Base-by-base conservation (phyloP, 352 stramenopile genomes). In the Globisporangium apiculatum region DNA sequence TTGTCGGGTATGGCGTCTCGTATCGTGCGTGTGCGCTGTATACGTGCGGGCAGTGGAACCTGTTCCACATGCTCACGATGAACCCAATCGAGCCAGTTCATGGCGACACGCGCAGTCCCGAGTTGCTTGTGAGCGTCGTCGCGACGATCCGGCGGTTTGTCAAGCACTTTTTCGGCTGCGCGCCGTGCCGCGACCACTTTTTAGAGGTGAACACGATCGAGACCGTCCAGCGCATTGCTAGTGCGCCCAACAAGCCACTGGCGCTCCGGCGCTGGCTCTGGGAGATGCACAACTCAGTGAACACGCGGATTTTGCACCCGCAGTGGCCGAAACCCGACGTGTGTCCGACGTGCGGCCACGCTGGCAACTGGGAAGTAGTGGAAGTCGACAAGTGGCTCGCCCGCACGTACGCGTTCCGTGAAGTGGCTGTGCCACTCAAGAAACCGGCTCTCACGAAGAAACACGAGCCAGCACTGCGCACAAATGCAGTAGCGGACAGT, bases 1-100 rank as follows among this genome's bases (percentile, higher is more conserved):
- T 93, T 55, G 6, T 76, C 5, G 83, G 83, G 35, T 60, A 87
- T 48, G 83, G 83, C 24, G 72, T 73, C 14, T 69, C 74, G 1
- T 93, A 93, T 61, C 71, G 71, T 24, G 77, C 83, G 2, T 93
- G 83, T 42, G 83, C 81, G 24, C 59, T 86, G 31, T 93, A 93
- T 64, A 93, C 83, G 47, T 93, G 83, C 52, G 83, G 83, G 1
- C 83, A 93, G 66, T 93, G 83, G 83, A 93, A 75, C 48, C 88
- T 93, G 76, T 93, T 93, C 66, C 83, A 93, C 72, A 86, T 93
- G 80, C 62, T 93, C 55, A 91, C 78, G 15, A 73, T 93, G 65
- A 89, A 88, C 53, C 80, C 76, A 8, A 67, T 65, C 2, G 72
- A 78, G 60, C 68, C 58, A 1, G 67, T 31, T 31, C 24, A 31